Percentiles rank a stretch among this genome's conserved stretches.
Conservation (phyloP, 306 rosid species). For the Lithocarpus polystachyus region DNA sequence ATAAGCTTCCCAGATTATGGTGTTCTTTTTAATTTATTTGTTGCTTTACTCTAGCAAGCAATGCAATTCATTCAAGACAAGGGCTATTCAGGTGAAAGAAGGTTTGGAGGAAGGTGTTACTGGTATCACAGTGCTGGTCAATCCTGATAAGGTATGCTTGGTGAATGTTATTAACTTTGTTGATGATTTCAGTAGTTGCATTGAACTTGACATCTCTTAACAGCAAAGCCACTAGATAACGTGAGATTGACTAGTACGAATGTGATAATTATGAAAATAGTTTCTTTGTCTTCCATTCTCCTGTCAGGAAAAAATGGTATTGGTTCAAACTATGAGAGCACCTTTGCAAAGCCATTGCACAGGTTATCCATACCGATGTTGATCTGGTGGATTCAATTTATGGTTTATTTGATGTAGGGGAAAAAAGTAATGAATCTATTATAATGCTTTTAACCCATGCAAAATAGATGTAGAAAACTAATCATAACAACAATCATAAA, state of each 20-base stretch:
- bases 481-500: not conserved
- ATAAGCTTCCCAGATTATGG: not conserved
- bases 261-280: too few relatives aligned
- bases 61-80: slow-evolving; percentile 56
- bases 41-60: slow-evolving; percentile 55
- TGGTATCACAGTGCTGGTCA: slow-evolving; percentile 56
- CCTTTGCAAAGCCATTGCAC: not conserved
- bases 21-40: not conserved
- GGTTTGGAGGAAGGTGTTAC: slow-evolving; percentile 46
- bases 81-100: slow-evolving; percentile 59
- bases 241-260: not conserved
- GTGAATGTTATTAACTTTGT: not conserved
- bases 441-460: not conserved
- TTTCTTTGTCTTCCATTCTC: not conserved
- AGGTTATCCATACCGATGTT: not conserved
- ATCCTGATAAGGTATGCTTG: slow-evolving; percentile 67
- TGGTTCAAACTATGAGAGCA: not conserved
- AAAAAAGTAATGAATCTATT: not conserved
- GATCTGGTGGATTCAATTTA: not conserved
- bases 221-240: not conserved
- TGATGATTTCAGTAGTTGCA: not conserved
- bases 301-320: not conserved
- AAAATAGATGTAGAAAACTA: not conserved
- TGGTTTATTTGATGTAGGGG: not conserved
- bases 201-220: not conserved